Evolutionary conservation across 169 alveolate genomes (phyloP), one percentile per base, ranked within the genome.

Genomic region (Plasmodium berghei): DNA sequence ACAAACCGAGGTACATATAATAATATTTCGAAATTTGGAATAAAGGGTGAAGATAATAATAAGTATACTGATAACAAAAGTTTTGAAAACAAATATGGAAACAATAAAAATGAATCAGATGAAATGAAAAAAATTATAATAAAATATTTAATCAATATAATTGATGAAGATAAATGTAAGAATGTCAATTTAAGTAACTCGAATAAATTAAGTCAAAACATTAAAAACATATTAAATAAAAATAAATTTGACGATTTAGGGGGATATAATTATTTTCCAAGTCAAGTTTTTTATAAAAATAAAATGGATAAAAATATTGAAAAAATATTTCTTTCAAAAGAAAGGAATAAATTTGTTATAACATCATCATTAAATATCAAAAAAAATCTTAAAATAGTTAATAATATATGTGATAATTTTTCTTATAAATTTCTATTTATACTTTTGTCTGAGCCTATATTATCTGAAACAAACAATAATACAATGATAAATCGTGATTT

Each of bases 221-320:
- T 77, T 26, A 63, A 64, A 22, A 66, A 77, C 26, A 45, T 77
- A 4, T 63, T 77, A 77, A 16, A 46, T 64, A 20, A 22, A 77
- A 77, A 77, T 49, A 58, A 56, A 63, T 22, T 9, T 28, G 89
- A 77, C 24, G n/a, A 40, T 28, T 49, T 77, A 46, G 75, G 58
- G 55, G 45, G 66, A 63, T 64, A 63, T 24, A 59, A 46, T 28
- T 77, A 52, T 64, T 77, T 63, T 63, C 89, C 89, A 40, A 63
- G 28, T 48, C 34, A 42, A 22, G 16, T 54, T 49, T 72, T 72
- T 59, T 77, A 77, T 69, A 62, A 77, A 45, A 77, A 77, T 54
- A 77, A 63, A 77, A 64, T 64, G 89, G 89, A 77, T 45, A 64
- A 18, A 63, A 28, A 64, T 77, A 77, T 77, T 14, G 89, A 77